Evolutionary conservation across 371 early-diverging fungal species (phyloP), one percentile per base, ranked within the genome.

Genomic region (Apophysomyces trapeziformis): DNA sequence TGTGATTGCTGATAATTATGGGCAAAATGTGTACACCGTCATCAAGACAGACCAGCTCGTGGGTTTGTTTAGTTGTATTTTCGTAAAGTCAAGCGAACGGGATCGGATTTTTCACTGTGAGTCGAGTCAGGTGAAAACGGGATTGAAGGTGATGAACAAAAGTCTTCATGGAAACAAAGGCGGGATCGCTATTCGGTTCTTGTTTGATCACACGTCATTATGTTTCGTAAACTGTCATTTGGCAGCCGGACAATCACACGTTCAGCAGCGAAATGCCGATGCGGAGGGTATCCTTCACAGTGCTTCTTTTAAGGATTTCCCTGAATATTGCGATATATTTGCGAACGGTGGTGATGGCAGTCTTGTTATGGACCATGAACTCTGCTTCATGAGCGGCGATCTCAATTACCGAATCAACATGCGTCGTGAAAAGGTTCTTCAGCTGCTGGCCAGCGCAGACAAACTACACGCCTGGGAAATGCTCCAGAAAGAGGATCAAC

Each of bases 161-260:
- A 75, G 74, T 6, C 43, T 75, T 4, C 93, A 95, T 70, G 96
- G 94, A 6, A 96, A 95, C 79, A 96, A 95, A 87, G 96, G 96
- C 18, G 93, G 89, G 18, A 87, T 95, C 56, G 89, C 89, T n/a
- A 85, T 89, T 16, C 85, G 94, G 5, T 75, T 95, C 57, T 73
- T 91, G 5, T 73, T 89, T 58, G 89, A 92, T 68, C 90, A 95
- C 66, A 79, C 92, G 0, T 90, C 93, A 6, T 72, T 95, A 13
- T 93, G 93, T 66, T 94, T 95, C 69, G 88, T 94, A 59, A 93
- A 93, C 68, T 88, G 90, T 63, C 96, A 95, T 74, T 78, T 95
- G 66, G 93, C 95, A 1, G 96, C 96, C 4, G 93, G 93, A 38
- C 93, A 93, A 67, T 84, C 81, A 0, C 85, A 94, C 46, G 79